Base-by-base conservation (phyloP, 108 stramenopile genomes). In the Craspedostauros australis region DNA sequence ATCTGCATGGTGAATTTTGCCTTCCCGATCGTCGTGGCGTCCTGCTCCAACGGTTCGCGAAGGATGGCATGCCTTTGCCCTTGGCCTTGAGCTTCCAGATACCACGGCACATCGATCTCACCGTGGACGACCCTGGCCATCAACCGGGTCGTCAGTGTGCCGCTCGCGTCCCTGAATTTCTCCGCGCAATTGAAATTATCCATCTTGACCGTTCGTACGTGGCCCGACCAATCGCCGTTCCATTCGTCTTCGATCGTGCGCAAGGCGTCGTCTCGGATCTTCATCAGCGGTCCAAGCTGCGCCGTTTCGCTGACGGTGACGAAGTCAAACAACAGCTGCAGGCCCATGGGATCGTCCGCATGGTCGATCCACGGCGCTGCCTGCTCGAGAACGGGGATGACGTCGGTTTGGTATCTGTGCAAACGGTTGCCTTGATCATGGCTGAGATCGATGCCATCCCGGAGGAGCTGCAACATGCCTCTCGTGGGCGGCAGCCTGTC, bases 271-370 rank as follows among this genome's bases (percentile, higher is more conserved):
- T 77, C 78, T 14, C 76, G 53, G 18, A 76, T 70, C 2, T 48
- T 40, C 29, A 73, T 36, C 12, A 80, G 34, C 8, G 56, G 52
- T 0, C 65, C 69, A 4, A 82, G 50, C 52, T 81, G 84, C n/a
- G 64, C 47, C 36, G 31, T 38, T 39, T 55, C 68, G 42, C 75
- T 76, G 16, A 47, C 38, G 1, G 79, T 80, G 15, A 38, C 56
- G 63, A 80, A 80, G 59, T 80, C 79, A 66, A 80, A 80, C 19
- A 80, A 44, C 34, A 80, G 33, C 45, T 80, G 79, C 32, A 80
- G 12, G 8, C 66, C 76, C 41, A 64, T 43, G 5, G 42, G 42
- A 11, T 16, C 16, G 14, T 26, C n/a, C 11, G 21, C 49, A 29
- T 39, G 22, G 21, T 1, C 30, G 42, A 65, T 27, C 75, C 78